These are phyloP conservation scores for Colletotrichum karsti DNA, from an alignment of 2,329 filamentous ascomycete species.

Conservation along the genomic window DNA sequence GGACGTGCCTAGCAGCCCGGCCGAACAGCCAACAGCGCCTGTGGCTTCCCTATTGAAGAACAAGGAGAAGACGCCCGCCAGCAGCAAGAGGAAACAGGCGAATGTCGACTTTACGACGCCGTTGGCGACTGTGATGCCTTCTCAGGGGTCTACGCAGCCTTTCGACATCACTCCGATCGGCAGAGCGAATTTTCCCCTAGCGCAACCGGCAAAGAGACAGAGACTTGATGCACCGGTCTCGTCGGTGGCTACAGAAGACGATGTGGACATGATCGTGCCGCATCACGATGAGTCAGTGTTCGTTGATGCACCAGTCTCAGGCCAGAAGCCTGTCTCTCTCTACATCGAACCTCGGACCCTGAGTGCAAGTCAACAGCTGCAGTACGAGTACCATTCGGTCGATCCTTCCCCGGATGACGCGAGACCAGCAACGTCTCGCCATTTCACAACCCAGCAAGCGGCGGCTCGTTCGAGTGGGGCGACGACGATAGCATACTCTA, in stretches of 20 bases:
- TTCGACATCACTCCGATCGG: slow-evolving; percentile 18
- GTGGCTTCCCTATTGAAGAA: neutral
- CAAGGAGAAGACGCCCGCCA: neutral
- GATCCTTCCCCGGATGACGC: slow-evolving; percentile 31
- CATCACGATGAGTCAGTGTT: slow-evolving; percentile 14
- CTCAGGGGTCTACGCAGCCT: slow-evolving; percentile 11
- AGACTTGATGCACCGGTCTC: neutral
- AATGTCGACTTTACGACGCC: slow-evolving; percentile 13
- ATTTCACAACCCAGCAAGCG: slow-evolving; percentile 8
- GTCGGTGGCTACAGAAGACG: slow-evolving; percentile 20
- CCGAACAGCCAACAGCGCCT: slow-evolving; percentile 29
- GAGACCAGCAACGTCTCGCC: slow-evolving; percentile 9
- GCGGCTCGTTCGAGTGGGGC: slow-evolving; percentile 37
- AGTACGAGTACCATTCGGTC: slow-evolving; percentile 47
- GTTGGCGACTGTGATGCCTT: neutral
- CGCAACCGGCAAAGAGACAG: neutral
- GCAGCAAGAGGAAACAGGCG: slow-evolving; percentile 18
- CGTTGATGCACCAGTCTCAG: slow-evolving; percentile 10
- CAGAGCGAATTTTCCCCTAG: neutral
- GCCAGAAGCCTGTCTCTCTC: slow-evolving; percentile 34
- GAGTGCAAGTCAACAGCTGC: slow-evolving; percentile 45
- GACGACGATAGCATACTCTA: slow-evolving; percentile 44
- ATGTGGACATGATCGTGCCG: slow-evolving; percentile 33
- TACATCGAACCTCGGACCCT: slow-evolving; percentile 43
- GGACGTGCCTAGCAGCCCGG: slow-evolving; percentile 55